Base-by-base conservation (phyloP, 1,139 yeast species). In the Diutina scorzettiae region DNA sequence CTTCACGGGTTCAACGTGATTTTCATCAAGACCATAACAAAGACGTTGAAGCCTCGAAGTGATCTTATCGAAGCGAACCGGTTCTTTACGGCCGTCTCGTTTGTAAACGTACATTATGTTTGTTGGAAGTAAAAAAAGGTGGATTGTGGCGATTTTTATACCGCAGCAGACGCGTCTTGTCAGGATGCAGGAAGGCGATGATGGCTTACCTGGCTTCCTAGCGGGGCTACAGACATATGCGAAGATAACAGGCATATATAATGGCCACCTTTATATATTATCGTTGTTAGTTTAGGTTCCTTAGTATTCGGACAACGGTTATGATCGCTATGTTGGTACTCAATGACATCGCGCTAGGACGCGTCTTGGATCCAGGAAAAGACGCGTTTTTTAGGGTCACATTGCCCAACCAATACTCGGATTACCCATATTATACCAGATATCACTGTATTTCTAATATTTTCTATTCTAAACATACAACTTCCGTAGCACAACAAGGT, bases 1-100 rank as follows among this genome's bases (percentile, higher is more conserved):
- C 52, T 85, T 81, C 44, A 81, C 94, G 41, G 95, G 85, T 56
- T 86, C 95, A 48, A 86, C 85, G 59, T 84, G 93, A 41, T 71
- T 72, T 43, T 91, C 68, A 57, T 85, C 95, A 51, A 86, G 72
- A 41, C 94, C 95, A 57, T 85, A 84, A 53, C 95, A 84, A 47
- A 71, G 55, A 56, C 75, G 56, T 53, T 63, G 70, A 42, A 69
- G 69, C 57, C 75, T 64, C 47, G 75, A 73, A 46, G 75, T 69
- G 59, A 62, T 71, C 61, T 69, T 69, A 65, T 83, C 93, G 59
- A 83, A 82, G 58, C 82, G 77, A 47, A 85, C 95, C 43, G 86
- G 86, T 63, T 85, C 95, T 61, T 80, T 76, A 56, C 81, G 84
- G 47, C 95, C 95, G 63, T 83, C 78, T 69, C 79, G 71, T 53